These are phyloP conservation scores for Solanum gracilifrons DNA, from an alignment of 257 asterid species.

Conservation along the genomic window DNA sequence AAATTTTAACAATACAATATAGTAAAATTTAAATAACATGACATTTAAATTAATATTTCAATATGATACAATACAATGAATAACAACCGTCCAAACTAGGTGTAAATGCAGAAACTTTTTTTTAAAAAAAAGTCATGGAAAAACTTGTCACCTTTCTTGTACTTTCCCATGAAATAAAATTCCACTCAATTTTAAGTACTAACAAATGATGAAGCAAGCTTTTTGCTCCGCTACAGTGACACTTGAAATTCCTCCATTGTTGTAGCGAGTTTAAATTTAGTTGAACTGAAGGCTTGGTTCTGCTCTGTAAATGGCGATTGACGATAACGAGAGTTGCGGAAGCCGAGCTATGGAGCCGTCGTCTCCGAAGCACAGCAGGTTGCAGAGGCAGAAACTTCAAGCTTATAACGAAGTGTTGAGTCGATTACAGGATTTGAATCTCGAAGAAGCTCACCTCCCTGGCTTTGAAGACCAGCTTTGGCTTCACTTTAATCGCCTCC, in stretches of 20 bases:
- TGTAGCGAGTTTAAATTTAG: neutral
- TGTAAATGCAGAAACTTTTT: too few species aligned
- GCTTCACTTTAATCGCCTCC: slow-evolving; percentile 43
- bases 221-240: neutral
- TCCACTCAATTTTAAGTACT: too few species aligned
- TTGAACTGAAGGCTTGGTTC: neutral
- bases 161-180: too few species aligned
- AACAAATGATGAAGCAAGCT: neutral
- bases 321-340: slow-evolving; percentile 40
- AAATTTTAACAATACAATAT: too few species aligned
- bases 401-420: slow-evolving; percentile 28
- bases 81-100: too few species aligned
- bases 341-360: slow-evolving; percentile 29
- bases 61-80: too few species aligned
- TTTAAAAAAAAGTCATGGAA: too few species aligned
- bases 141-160: too few species aligned
- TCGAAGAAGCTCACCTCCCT: slow-evolving; percentile 25
- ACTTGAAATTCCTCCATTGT: neutral
- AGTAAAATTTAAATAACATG: too few species aligned
- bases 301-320: slow-evolving; percentile 11
- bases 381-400: slow-evolving; percentile 21
- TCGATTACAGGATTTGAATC: slow-evolving; percentile 33
- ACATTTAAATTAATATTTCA: too few species aligned
- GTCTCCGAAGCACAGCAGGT: slow-evolving; percentile 26
- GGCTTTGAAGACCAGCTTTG: slow-evolving; percentile 44